phyloP scores from a whole-genome alignment of 148 eudicot genomes.

The Camellia granthamiana region DNA sequence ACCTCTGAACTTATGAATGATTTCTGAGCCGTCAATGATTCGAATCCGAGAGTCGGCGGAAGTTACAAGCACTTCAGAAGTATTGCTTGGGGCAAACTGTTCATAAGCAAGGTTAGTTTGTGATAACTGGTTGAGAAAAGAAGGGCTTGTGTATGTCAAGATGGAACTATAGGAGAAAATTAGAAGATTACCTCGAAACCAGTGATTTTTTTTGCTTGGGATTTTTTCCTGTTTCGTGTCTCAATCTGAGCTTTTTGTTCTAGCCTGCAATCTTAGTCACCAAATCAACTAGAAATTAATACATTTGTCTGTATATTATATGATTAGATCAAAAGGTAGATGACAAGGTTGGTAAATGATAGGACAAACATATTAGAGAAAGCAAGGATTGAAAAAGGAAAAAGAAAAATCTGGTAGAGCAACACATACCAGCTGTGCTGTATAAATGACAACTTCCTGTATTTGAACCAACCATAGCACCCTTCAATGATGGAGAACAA shows the following conservation, averaged over 20 bases:
- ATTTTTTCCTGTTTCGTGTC: slow-evolving; percentile 58
- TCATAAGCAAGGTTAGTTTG: slow-evolving; percentile 18
- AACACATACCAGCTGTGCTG: slow-evolving; percentile 53
- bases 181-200: slow-evolving; percentile 66
- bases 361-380: background rate
- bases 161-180: background rate
- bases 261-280: slow-evolving; percentile 55
- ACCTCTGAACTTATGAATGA: slow-evolving; percentile 83
- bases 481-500: slow-evolving; percentile 38
- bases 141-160: background rate
- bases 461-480: slow-evolving; percentile 82
- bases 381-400: slow-evolving; percentile 1
- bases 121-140: background rate
- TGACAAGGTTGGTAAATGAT: background rate
- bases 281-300: background rate
- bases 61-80: slow-evolving; percentile 78
- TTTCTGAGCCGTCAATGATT: slow-evolving; percentile 58
- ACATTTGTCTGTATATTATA: background rate
- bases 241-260: slow-evolving; percentile 65
- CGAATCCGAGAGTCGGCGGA: slow-evolving; percentile 88
- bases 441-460: slow-evolving; percentile 77
- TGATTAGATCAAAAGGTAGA: background rate
- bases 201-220: slow-evolving; percentile 68
- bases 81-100: slow-evolving; percentile 65
- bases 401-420: background rate